Conservation (phyloP, 352 stramenopile genomes). For the Globisporangium alternatum region DNA sequence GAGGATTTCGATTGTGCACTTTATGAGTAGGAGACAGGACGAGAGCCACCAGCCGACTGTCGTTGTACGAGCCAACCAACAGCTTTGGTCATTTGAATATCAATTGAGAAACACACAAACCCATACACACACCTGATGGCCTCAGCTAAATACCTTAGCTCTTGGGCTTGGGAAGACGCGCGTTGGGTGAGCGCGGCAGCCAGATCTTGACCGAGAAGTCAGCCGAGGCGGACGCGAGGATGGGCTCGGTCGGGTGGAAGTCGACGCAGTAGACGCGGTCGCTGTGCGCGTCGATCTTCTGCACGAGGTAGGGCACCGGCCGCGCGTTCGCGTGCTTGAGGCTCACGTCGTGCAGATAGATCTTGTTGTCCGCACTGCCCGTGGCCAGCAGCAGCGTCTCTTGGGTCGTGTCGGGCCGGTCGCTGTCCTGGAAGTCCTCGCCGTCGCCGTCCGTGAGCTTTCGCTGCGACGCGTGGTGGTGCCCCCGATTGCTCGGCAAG, state of each 20-base stretch:
- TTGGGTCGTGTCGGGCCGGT: constrained; percentile 42
- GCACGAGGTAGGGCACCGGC: constrained; percentile 56
- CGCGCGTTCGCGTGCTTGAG: constrained; percentile 48
- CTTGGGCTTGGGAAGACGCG: constrained; percentile 61
- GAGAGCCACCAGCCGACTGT: not conserved
- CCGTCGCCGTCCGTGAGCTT: constrained; percentile 80
- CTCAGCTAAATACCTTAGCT: constrained; percentile 20
- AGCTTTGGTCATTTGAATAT: constrained; percentile 4
- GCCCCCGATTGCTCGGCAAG: constrained; percentile 42
- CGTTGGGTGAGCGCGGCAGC: constrained; percentile 53
- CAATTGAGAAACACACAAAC: not conserved
- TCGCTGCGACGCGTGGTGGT: constrained; percentile 27
- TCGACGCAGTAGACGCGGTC: constrained; percentile 89
- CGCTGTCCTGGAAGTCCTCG: constrained; percentile 63
- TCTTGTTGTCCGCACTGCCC: constrained; percentile 83
- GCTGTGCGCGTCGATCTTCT: constrained; percentile 85
- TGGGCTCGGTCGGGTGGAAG: constrained; percentile 83
- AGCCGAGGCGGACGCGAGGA: constrained; percentile 81
- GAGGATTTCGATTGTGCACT: constrained; percentile 7
- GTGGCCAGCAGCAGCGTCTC: constrained; percentile 82
- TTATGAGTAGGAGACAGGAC: not conserved
- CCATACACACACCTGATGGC: not conserved
- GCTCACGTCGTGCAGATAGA: constrained; percentile 86
- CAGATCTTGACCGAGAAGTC: constrained; percentile 88
- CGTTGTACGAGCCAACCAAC: not conserved